phyloP scores from a whole-genome alignment of 179 eudicot genomes.

The Amaranthus tricolor region DNA sequence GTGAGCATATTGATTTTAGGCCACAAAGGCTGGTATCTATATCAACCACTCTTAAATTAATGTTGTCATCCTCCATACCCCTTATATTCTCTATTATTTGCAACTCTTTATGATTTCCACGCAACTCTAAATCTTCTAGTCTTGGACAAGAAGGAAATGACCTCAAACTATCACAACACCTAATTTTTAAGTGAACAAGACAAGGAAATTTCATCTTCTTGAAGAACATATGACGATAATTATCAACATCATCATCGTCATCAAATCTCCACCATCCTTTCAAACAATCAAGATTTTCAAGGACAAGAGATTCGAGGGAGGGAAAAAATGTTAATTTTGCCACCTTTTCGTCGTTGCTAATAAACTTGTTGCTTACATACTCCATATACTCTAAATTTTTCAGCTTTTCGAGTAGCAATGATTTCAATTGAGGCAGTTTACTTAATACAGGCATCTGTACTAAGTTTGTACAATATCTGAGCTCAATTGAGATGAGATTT shows the following conservation, averaged over 20 bases:
- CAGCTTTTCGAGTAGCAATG: accelerated
- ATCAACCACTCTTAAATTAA: accelerated
- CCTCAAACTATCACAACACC: background rate
- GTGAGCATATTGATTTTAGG: too few species aligned
- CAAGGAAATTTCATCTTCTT: background rate
- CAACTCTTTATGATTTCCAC: background rate
- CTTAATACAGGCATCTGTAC: background rate
- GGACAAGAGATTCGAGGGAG: background rate
- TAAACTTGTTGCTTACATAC: background rate
- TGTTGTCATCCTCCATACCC: background rate
- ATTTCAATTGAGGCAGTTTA: background rate
- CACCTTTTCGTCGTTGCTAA: background rate
- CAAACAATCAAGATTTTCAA: background rate
- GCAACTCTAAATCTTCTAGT: background rate
- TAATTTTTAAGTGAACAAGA: background rate
- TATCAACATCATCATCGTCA: background rate
- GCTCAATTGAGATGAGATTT: background rate
- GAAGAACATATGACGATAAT: background rate
- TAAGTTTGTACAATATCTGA: background rate
- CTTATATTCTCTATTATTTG: background rate
- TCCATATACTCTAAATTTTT: background rate
- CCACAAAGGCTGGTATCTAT: background rate
- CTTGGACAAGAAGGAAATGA: slow-evolving; percentile 1
- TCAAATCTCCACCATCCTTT: slow-evolving; percentile 15
- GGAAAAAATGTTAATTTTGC: slow-evolving; percentile 5